These are phyloP conservation scores for Chalara sp. DNA, from an alignment of 2,329 filamentous ascomycete genomes.

Conservation along the genomic window DNA sequence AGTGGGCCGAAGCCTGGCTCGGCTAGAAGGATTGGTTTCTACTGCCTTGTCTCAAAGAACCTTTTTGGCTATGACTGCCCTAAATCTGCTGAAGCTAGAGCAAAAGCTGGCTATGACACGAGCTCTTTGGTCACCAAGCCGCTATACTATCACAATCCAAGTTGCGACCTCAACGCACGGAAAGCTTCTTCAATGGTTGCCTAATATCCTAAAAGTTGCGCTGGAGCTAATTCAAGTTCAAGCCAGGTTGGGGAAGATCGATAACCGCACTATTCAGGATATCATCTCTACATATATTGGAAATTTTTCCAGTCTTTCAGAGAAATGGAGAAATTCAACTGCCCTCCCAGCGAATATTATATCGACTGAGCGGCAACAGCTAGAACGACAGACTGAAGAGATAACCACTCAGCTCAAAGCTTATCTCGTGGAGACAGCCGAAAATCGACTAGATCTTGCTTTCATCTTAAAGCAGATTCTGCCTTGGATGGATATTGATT, in stretches of 20 bases:
- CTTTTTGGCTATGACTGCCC: slow-evolving; percentile 14
- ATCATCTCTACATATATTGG: slow-evolving; percentile 44
- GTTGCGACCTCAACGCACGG: slow-evolving; percentile 18
- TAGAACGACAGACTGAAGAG: slow-evolving; percentile 14
- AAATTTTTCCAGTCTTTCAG: slow-evolving; percentile 38
- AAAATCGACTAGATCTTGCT: slow-evolving; percentile 48
- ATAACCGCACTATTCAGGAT: slow-evolving; percentile 38
- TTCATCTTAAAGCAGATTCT: slow-evolving; percentile 62
- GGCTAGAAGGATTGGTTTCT: slow-evolving; percentile 78
- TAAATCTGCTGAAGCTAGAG: slow-evolving; percentile 14
- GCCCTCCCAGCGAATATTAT: slow-evolving; percentile 45
- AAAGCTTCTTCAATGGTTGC: slow-evolving; percentile 50
- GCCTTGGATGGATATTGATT: slow-evolving; percentile 48
- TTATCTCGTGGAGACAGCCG: slow-evolving; percentile 35
- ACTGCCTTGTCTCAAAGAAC: slow-evolving; percentile 54
- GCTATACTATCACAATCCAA: slow-evolving; percentile 13
- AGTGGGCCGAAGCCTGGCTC: slow-evolving; percentile 70
- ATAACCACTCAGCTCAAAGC: slow-evolving; percentile 10
- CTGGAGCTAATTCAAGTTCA: slow-evolving; percentile 59
- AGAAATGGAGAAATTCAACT: slow-evolving; percentile 35
- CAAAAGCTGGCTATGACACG: slow-evolving; percentile 15
- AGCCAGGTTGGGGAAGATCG: slow-evolving; percentile 49
- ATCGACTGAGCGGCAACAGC: slow-evolving; percentile 28
- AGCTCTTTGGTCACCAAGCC: slow-evolving; percentile 35
- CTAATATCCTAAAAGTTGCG: slow-evolving; percentile 58